A percentile compares a stretch with the other conserved stretches of the same genome.
phyloP scores from a whole-genome alignment of 1,284 basidiomycete genomes.

The Salmacisia buchloeana region DNA sequence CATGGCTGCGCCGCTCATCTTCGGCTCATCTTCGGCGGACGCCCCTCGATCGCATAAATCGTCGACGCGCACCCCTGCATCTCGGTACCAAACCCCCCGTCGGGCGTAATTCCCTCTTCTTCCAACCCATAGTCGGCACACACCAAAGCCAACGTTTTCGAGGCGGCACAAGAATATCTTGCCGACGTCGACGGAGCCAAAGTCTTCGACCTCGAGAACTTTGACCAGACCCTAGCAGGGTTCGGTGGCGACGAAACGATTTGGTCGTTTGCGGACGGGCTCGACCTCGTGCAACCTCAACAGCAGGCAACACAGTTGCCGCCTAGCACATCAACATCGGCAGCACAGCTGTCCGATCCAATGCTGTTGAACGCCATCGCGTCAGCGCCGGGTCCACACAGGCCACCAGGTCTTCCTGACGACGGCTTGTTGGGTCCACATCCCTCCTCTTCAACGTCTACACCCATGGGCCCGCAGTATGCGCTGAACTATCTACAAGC shows the following conservation, averaged over 20 bases:
- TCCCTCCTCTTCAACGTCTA: no score
- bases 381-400: not conserved
- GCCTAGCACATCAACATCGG: not conserved
- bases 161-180: constrained; percentile 15
- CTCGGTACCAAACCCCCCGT: not conserved
- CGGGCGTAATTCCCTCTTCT: not conserved
- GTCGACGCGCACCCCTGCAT: not conserved
- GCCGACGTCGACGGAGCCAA: constrained; percentile 7
- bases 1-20: no score
- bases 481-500: not conserved
- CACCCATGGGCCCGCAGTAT: not conserved
- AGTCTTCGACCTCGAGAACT: constrained; percentile 20
- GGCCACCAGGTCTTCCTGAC: not conserved
- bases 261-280: constrained; percentile 2
- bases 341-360: not conserved
- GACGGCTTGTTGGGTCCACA: no score
- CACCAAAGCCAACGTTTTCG: constrained; percentile 43
- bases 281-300: not conserved
- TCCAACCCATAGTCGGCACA: constrained; percentile 30
- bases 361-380: not conserved
- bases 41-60: no score
- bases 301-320: not conserved
- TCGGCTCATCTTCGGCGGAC: no score
- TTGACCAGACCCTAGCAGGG: constrained; percentile 1
- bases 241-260: constrained; percentile 5